These are phyloP conservation scores for Carex kokanica DNA, from an alignment of 176 grass and related monocot genomes.

Conservation along the genomic window DNA sequence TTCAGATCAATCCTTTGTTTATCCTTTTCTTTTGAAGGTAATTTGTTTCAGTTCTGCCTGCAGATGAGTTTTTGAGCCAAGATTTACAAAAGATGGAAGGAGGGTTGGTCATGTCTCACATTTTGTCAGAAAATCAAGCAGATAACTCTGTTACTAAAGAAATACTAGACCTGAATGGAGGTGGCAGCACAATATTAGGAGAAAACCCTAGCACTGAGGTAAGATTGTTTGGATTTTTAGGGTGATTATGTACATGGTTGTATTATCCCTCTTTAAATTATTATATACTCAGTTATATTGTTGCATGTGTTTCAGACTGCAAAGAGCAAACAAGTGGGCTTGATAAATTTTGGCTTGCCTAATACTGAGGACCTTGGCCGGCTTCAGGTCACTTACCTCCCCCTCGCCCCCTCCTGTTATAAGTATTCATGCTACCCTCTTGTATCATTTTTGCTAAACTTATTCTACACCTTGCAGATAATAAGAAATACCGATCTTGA, in stretches of 20 bases:
- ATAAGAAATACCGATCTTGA: constrained; percentile 98
- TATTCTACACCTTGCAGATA: constrained; percentile 49
- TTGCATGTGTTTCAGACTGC: constrained; percentile 39
- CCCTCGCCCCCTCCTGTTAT: not conserved
- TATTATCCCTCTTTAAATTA: not conserved
- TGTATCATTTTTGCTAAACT: not conserved
- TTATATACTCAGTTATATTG: constrained; percentile 34
- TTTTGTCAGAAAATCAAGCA: constrained; percentile 45
- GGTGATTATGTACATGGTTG: not conserved
- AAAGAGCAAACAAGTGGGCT: constrained; percentile 46
- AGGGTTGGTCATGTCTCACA: constrained; percentile 22
- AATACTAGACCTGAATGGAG: constrained; percentile 38
- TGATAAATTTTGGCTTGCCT: constrained; percentile 43
- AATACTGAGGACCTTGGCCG: constrained; percentile 60
- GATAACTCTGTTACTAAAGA: constrained; percentile 18
- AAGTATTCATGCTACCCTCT: not conserved
- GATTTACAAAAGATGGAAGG: constrained; percentile 57
- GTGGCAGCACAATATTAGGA: constrained; percentile 39
- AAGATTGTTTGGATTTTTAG: constrained; percentile 6
- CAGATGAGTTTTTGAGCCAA: constrained; percentile 57
- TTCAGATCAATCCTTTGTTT: constrained; percentile 21
- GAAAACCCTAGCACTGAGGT: constrained; percentile 62
- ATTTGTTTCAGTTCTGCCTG: constrained; percentile 34
- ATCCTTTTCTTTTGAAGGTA: not conserved
- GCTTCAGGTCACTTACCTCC: constrained; percentile 51